Evolutionary conservation across 1,284 basidiomycete genomes (phyloP).

Genomic region (Heterobasidion irregulare): DNA sequence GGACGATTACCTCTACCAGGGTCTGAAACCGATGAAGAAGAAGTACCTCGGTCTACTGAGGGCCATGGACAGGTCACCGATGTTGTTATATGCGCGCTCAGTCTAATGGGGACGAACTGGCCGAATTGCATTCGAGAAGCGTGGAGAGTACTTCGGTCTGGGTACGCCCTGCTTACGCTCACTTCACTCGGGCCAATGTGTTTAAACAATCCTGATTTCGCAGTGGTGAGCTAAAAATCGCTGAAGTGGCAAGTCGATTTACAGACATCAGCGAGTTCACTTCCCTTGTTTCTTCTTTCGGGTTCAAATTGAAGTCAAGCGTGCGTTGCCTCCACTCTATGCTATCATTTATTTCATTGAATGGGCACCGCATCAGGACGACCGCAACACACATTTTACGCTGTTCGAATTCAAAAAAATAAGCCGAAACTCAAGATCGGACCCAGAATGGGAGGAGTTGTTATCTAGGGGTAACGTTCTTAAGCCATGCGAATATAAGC

Average conservation of each 20-base stretch:
- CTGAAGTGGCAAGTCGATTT: constrained; percentile 93
- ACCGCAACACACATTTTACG: constrained; percentile 82
- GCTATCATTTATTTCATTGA: neutral
- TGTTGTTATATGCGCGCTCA: constrained; percentile 88
- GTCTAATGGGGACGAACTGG: constrained; percentile 98
- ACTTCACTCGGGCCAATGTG: no score
- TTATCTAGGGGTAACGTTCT: constrained; percentile 56
- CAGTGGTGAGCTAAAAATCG: constrained; percentile 86
- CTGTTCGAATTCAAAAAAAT: constrained; percentile 80
- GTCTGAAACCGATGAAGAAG: constrained; percentile 42
- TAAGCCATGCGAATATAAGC: constrained; percentile 96
- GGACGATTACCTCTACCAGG: constrained; percentile 73
- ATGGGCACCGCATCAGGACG: constrained; percentile 41
- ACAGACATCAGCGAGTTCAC: constrained; percentile 71
- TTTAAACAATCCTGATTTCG: neutral
- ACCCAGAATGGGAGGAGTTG: constrained; percentile 61
- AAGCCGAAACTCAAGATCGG: constrained; percentile 33
- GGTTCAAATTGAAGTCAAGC: constrained; percentile 74
- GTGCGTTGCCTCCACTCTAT: constrained; percentile 30
- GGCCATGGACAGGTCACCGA: constrained; percentile 78
- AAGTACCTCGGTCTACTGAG: neutral
- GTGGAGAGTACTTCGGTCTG: constrained; percentile 74
- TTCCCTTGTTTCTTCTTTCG: constrained; percentile 63
- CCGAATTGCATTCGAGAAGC: constrained; percentile 84
- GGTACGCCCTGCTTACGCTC: constrained; percentile 43